These are phyloP conservation scores for Colletotrichum sp. DNA, from an alignment of 2,329 filamentous ascomycete genomes.

Conservation along the genomic window DNA sequence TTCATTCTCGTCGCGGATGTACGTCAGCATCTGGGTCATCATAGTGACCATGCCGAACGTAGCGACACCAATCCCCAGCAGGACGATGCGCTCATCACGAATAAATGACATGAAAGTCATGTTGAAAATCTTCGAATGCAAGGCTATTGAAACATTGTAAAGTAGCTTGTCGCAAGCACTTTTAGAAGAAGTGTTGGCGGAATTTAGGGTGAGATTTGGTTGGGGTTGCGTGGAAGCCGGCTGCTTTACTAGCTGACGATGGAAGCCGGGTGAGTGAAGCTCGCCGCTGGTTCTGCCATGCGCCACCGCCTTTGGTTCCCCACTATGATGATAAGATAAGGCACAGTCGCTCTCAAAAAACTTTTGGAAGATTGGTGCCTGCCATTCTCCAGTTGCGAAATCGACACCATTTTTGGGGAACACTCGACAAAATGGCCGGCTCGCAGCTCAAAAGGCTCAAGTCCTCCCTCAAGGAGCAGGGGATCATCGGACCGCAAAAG, in stretches of 20 bases:
- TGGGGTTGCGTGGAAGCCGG: not conserved
- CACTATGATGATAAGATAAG: conserved; percentile 31
- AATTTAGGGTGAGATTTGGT: not conserved
- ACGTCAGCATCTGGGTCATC: conserved; percentile 63
- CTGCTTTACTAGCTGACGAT: not conserved
- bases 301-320: conserved; percentile 23
- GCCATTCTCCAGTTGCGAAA: not conserved
- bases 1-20: conserved; percentile 68
- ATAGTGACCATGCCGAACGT: conserved; percentile 62
- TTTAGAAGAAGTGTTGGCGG: not conserved
- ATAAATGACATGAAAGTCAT: conserved; percentile 33
- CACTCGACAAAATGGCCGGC: conserved; percentile 72
- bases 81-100: conserved; percentile 59
- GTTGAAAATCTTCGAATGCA: not conserved
- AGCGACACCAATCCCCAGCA: conserved; percentile 60
- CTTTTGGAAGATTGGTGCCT: conserved; percentile 22
- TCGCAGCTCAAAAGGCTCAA: conserved; percentile 98
- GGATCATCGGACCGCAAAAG: conserved; percentile 88
- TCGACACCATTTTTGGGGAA: not conserved
- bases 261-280: not conserved
- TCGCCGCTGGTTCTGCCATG: conserved; percentile 21
- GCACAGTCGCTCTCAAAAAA: conserved; percentile 23
- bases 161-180: not conserved
- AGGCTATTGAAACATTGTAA: not conserved
- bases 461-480: conserved; percentile 85